Percentiles rank a stretch among this genome's conserved stretches.
Conservation (phyloP, 192 early-diverging fungal species). For the Glomus cerebriforme region DNA sequence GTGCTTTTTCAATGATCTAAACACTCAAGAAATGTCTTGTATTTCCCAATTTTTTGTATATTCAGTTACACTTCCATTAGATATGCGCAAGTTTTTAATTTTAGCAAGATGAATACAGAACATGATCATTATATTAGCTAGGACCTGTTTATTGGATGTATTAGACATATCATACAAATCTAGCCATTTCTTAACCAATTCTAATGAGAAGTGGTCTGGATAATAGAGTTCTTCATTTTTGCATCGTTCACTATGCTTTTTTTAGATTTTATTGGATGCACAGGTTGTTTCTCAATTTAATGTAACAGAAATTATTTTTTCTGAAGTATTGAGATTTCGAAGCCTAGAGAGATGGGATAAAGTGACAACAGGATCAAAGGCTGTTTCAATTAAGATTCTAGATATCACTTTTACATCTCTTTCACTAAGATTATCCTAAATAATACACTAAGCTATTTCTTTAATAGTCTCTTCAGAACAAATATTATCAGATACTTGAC, state of each 20-base stretch:
- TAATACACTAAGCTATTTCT: conserved; percentile 2
- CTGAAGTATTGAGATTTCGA: neutral
- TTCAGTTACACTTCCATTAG: neutral
- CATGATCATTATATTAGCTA: conserved; percentile 28
- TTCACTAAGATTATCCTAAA: neutral
- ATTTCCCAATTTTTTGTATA: neutral
- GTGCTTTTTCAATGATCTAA: no score
- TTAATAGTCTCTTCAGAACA: neutral
- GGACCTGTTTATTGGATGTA: neutral
- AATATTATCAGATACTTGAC: no score
- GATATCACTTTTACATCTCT: no score
- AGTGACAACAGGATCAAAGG: neutral
- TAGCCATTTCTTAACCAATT: conserved; percentile 19
- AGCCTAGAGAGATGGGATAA: neutral
- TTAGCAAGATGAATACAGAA: conserved; percentile 13
- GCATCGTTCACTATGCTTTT: neutral
- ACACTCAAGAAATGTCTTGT: neutral
- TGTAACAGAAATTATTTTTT: neutral
- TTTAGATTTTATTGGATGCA: conserved; percentile 7
- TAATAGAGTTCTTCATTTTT: neutral
- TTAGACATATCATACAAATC: neutral
- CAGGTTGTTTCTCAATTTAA: neutral
- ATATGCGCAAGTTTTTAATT: conserved; percentile 15
- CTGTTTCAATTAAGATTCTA: neutral
- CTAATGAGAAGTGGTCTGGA: conserved; percentile 15